These are phyloP conservation scores for Alopecurus myosuroides DNA, from an alignment of 176 grass and related monocot species.

Conservation along the genomic window DNA sequence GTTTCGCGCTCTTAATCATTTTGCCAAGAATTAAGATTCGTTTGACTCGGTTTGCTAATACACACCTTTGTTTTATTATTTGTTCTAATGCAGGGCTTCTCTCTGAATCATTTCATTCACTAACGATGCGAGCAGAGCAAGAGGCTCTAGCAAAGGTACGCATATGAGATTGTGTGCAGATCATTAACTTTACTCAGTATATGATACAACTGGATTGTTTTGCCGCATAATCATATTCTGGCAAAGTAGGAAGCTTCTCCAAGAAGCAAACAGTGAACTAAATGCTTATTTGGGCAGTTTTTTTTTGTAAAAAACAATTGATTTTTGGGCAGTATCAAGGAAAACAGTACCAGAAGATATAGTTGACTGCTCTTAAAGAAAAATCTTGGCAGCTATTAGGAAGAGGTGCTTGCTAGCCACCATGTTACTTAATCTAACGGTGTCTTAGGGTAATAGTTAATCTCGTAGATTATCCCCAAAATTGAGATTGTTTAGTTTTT, in stretches of 20 bases:
- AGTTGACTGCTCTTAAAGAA: background rate
- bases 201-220: background rate
- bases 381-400: background rate
- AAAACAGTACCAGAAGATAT: background rate
- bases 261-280: background rate
- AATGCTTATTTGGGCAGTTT: background rate
- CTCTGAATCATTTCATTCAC: conserved; percentile 58
- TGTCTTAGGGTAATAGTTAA: background rate
- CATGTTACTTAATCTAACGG: background rate
- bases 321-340: background rate
- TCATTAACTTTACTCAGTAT: background rate
- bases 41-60: conserved; percentile 11
- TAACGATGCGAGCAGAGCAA: conserved; percentile 56
- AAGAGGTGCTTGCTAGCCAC: background rate
- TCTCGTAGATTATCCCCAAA: background rate
- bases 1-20: conserved; percentile 9
- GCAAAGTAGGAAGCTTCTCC: background rate
- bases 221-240: background rate
- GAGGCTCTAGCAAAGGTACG: conserved; percentile 77
- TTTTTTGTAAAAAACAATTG: background rate
- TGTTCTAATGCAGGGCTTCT: conserved; percentile 53
- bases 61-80: background rate
- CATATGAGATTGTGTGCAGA: background rate
- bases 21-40: background rate
- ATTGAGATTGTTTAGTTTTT: background rate